These are phyloP conservation scores for Lasiosphaeris hirsuta DNA, from an alignment of 495 filamentous ascomycete species.

Conservation along the genomic window DNA sequence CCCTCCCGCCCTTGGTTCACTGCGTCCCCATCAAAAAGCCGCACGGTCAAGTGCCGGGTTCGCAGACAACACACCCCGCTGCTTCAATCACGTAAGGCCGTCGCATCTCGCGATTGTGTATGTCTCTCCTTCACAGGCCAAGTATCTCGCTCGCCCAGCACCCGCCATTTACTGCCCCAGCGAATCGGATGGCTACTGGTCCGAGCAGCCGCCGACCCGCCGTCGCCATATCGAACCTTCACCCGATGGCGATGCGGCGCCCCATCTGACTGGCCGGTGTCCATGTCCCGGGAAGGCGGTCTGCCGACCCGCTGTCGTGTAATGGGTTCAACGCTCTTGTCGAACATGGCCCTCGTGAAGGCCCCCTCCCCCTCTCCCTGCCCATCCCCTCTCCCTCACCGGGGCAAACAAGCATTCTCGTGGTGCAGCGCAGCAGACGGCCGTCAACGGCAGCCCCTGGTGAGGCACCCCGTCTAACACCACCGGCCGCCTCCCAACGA, in stretches of 20 bases:
- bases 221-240: constrained; percentile 1
- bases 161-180: not conserved
- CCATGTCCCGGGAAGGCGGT: constrained; percentile 20
- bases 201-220: constrained; percentile 4
- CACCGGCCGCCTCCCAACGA: not conserved
- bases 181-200: constrained; percentile 9
- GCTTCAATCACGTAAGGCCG: not conserved
- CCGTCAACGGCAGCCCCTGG: not conserved
- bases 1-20: no score
- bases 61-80: not conserved
- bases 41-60: not conserved
- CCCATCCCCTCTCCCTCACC: not conserved
- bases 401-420: constrained; percentile 10
- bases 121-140: not conserved
- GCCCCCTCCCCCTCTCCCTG: no score
- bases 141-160: not conserved
- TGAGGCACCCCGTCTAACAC: not conserved
- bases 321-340: constrained; percentile 10
- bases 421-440: not conserved
- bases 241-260: constrained; percentile 11
- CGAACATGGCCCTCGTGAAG: not conserved
- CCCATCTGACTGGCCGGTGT: not conserved
- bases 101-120: constrained; percentile 1
- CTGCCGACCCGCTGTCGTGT: constrained; percentile 28
- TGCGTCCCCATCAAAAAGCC: not conserved